These are phyloP conservation scores for Xylaria multiplex DNA, from an alignment of 2,329 filamentous ascomycete species.

Conservation along the genomic window DNA sequence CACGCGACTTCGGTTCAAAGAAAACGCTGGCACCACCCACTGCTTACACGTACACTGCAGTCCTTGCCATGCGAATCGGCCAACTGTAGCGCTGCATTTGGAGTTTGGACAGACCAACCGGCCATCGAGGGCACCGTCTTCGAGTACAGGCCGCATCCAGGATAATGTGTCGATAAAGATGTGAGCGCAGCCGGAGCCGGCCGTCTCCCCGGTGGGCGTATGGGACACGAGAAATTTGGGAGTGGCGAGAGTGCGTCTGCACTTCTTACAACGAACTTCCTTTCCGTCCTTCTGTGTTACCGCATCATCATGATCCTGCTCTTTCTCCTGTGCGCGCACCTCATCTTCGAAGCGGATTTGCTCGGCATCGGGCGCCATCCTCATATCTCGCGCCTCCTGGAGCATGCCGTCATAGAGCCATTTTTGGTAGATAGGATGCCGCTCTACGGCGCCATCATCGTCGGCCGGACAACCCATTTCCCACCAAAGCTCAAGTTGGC, in stretches of 20 bases:
- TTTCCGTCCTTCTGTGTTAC: constrained; percentile 53
- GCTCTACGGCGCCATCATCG: constrained; percentile 64
- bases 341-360: constrained; percentile 86
- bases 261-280: constrained; percentile 90
- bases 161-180: constrained; percentile 91
- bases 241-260: constrained; percentile 72
- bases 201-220: constrained; percentile 47
- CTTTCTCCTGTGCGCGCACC: constrained; percentile 43
- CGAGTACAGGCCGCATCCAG: constrained; percentile 91
- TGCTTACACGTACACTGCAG: constrained; percentile 90
- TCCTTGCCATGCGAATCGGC: constrained; percentile 96
- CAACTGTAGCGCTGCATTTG: constrained; percentile 84
- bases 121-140: constrained; percentile 83
- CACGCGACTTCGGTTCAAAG: constrained; percentile 81
- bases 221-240: constrained; percentile 74
- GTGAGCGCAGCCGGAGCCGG: constrained; percentile 72
- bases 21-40: constrained; percentile 93
- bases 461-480: constrained; percentile 81
- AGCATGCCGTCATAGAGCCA: constrained; percentile 68
- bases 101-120: constrained; percentile 82
- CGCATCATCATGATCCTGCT: constrained; percentile 53
- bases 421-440: constrained; percentile 81
- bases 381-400: constrained; percentile 70
- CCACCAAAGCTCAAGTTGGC: constrained; percentile 87
- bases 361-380: constrained; percentile 78